Evolutionary conservation across 352 stramenopile genomes (phyloP).

Genomic region (Phytophthora palmivora): DNA sequence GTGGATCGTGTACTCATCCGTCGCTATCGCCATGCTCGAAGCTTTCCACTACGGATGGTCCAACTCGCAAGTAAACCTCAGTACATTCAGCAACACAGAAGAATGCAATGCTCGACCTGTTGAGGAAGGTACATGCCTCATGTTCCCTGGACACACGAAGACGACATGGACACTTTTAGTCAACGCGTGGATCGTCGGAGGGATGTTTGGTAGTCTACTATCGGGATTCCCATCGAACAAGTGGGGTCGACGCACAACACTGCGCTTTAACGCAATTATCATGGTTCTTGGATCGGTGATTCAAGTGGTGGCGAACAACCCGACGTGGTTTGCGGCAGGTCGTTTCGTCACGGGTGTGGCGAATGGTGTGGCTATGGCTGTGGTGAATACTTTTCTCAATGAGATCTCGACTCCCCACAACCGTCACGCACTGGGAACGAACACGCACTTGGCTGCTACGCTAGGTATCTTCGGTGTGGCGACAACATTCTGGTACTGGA

Average conservation of each 20-base stretch:
- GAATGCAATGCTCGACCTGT: constrained; percentile 50
- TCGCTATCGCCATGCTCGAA: constrained; percentile 43
- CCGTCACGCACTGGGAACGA: constrained; percentile 40
- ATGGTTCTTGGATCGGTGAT: constrained; percentile 48
- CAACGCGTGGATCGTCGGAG: constrained; percentile 68
- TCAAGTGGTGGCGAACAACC: constrained; percentile 35
- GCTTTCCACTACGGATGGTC: constrained; percentile 69
- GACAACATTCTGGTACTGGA: constrained; percentile 59
- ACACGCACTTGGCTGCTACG: constrained; percentile 52
- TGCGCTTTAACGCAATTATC: constrained; percentile 37
- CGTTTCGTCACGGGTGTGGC: constrained; percentile 51
- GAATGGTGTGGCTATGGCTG: constrained; percentile 43
- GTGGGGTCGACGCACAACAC: constrained; percentile 50
- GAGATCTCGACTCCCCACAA: constrained; percentile 57
- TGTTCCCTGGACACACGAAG: constrained; percentile 64
- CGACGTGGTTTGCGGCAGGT: constrained; percentile 41
- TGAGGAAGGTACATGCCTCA: constrained; percentile 51
- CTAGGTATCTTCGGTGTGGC: constrained; percentile 51
- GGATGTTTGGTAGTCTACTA: constrained; percentile 54
- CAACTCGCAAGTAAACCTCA: constrained; percentile 58
- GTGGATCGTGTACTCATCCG: constrained; percentile 53
- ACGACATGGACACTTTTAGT: constrained; percentile 59
- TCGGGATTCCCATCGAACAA: constrained; percentile 48
- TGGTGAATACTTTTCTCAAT: constrained; percentile 50
- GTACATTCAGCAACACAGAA: constrained; percentile 54